Base-by-base conservation (phyloP, 2,329 filamentous ascomycete species). In the Ophiostoma piceae region DNA sequence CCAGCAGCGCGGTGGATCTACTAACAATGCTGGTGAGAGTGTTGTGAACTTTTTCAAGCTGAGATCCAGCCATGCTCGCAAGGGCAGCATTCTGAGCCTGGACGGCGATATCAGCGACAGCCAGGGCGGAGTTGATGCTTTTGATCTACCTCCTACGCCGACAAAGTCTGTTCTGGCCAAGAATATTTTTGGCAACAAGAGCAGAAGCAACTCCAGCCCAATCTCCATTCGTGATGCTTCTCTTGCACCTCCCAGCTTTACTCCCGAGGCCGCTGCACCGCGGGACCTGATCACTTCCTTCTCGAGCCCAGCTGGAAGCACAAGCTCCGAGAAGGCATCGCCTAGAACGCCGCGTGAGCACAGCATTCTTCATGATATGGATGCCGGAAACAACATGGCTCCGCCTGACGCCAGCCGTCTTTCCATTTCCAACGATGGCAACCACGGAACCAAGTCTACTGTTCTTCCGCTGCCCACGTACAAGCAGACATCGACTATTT, bases 81-180 rank as follows among this genome's bases (percentile, higher is more conserved):
- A 82, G 70, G 86, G 85, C 67, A 97, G 94, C 79, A 88, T 96
- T 72, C 82, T 93, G 19, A 96, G 92, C 77, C 82, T 94, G 64
- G 91, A 96, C 75, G 90, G 88, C 29, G 92, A 96, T 67, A 81
- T 67, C 14, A 65, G 62, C 82, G 90, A 75, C 71, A 73, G 72
- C 47, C 74, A 75, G 35, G 75, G 74, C 22, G 70, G 73, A 4
- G 69, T 80, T 22, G 92, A 94, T 71, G 84, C 81, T 54, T 74
- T 74, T 12, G 93, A 97, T 67, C 83, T 94, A 70, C 94, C 94
- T n/a, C 94, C 94, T 0, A 99, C 95, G 1, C 95, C 95, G 0
- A 98, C 95, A 0, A 98, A 97, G 87, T 74, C 81, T 77, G 71
- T 80, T 80, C 69, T 81, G 78, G 57, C 80, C 79, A 75, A 84